phyloP scores from a whole-genome alignment of 2,329 filamentous ascomycete species.

The Penicillium aurantiogriseum region DNA sequence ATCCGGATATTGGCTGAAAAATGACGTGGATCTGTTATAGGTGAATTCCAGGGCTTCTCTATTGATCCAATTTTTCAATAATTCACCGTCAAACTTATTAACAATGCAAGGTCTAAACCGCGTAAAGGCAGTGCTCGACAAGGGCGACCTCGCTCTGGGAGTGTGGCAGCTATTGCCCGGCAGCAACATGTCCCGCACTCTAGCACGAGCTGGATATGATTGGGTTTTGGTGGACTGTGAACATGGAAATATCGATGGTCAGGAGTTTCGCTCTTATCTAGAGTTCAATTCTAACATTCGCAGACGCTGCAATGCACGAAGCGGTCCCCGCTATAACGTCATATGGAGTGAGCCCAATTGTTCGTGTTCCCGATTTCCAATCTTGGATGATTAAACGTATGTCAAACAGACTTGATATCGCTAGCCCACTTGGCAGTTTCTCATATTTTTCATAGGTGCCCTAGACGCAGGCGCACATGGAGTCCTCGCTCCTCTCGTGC shows the following conservation, averaged over 20 bases:
- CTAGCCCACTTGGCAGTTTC: background rate
- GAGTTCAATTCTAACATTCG: background rate
- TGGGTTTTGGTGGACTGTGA: background rate
- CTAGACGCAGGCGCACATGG: background rate
- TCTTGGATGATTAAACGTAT: background rate
- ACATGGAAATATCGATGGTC: background rate
- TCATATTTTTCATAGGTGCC: background rate
- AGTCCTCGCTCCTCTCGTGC: background rate
- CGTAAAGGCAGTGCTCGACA: background rate
- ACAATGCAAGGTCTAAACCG: background rate
- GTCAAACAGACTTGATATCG: background rate
- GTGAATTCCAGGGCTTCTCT: background rate
- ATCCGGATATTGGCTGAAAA: constrained; percentile 1
- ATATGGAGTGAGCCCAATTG: background rate
- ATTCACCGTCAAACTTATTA: background rate
- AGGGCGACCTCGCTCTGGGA: background rate
- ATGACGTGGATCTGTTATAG: background rate
- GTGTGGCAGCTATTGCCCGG: background rate
- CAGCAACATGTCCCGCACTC: background rate
- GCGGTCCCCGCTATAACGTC: background rate
- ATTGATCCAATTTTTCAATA: background rate
- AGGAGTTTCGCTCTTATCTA: background rate
- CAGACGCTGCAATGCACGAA: background rate
- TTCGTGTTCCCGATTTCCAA: background rate
- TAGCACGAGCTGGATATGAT: background rate